Base-by-base conservation (phyloP, 768 basidiomycete genomes). In the Erythrobasidium yunnanense region DNA sequence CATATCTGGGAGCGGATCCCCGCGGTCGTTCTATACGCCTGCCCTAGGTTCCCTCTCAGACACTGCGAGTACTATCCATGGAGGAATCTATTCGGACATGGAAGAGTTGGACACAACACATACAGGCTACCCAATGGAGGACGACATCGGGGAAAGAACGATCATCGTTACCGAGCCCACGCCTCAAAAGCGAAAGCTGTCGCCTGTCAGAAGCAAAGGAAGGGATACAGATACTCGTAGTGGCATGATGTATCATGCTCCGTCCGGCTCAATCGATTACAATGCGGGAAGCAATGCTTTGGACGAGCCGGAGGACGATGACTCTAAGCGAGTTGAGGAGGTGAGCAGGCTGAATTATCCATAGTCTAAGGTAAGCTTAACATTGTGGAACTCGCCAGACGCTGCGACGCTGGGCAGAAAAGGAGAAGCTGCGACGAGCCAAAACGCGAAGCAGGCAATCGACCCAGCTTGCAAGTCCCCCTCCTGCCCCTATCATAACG, bases 381-480 rank as follows among this genome's bases (percentile, higher is more conserved):
- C 29, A 23, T 7, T 11, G 4, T 52, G 3, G 8, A 29, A 17
- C 29, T 20, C 51, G 29, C 33, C 17, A 63, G 60, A 63, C 49
- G 20, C 60, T 63, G 29, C 22, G 49, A 4, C 42, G 46, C 18
- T 63, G 60, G 60, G 60, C 60, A 15, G 47, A 49, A 49, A 63
- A 63, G 49, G 60, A 63, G 60, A 49, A 63, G 30, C 60, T 63
- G 60, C 27, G 49, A 27, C 60, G 60, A 20, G 46, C 45, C 15
- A 49, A 63, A 34, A 63, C 60, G 5, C 45, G 60, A 8, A 63
- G 47, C 25, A 23, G 60, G 23, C 49, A 63, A 49, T 11, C 11
- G 11, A 42, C 38, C 11, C 11, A 11, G 11, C 11, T 42, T 11
- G 49, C 49, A 8, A 25, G 17, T 13, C 23, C 49, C 7, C 49